Base-by-base conservation (phyloP, 2,329 filamentous ascomycete genomes). In the Celoporthe dispersa region DNA sequence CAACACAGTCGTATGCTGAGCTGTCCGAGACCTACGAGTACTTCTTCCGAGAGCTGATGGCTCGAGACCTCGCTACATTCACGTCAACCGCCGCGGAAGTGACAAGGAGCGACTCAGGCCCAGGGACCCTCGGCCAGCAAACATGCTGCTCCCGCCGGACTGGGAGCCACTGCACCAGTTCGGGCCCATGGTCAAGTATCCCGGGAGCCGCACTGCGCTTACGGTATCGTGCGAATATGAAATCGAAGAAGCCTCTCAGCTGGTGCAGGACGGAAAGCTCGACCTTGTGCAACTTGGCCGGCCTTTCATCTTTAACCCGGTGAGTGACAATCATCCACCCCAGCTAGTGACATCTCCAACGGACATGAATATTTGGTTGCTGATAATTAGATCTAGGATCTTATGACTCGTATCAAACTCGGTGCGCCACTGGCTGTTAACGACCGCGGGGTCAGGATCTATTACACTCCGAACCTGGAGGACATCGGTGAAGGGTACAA, bases 31-130 rank as follows among this genome's bases (percentile, higher is more conserved):
- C 51, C 4, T 89, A 87, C 75, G 79, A 76, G 8, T 78, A 88
- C 71, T 74, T 88, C 25, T 79, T 86, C 66, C 73, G 78, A 66
- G 79, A 82, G 55, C 77, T 86, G 62, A 82, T 83, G 55, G 74
- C 78, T 33, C 76, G 87, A 9, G 79, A 81, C 14, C 78, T 89
- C 25, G 82, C 84, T 87, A 84, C 75, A 73, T 86, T 35, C 85
- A 87, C 76, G 68, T 88, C 9, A 62, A 60, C 12, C 67, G 71
- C 1, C 69, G 64, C 22, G 69, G 71, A 5, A 31, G 62, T 11
- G 53, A 61, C 16, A n/a, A 63, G n/a, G 62, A 55, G 2, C 19
- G 16, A 44, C n/a, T 51, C 33, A 39, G 44, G 22, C 39, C 57
- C 31, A 35, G 55, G 61, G 11, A 44, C 31, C 57, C 57, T 37